Evolutionary conservation across 164 flowering plant species (phyloP), one percentile per base, ranked within the genome.

Genomic region (Tetracentron sinense): DNA sequence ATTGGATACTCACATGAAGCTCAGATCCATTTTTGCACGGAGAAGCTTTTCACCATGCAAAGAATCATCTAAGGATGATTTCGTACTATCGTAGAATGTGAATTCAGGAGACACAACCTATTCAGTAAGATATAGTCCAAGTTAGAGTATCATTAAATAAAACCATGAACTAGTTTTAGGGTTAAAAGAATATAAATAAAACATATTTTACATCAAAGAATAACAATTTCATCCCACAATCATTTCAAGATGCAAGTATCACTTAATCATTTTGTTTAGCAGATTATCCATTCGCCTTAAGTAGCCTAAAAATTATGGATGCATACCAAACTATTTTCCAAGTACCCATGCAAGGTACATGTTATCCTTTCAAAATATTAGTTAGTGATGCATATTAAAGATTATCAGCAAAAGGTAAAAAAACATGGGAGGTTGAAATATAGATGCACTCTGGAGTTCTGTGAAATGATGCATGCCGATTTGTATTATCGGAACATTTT

Each of bases 41-140:
- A 95, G 86, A 70, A 95, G 88, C 80, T 89, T 89, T 76, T 95
- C 99, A 58, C 86, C 84, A 75, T 77, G 78, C 25, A 81, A 61
- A 14, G 82, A 80, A 76, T 92, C 91, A 79, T 85, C 89, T 26
- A 84, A 62, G 59, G 82, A 83, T 28, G 85, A 83, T 70, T 88
- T 95, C 21, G 94, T 78, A 54, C 87, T 86, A 69, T 95, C 99
- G 75, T 79, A 95, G 76, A 95, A 95, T 46, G 97, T 95, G 60
- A 95, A 83, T 71, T 92, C 97, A 28, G 97, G 89, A 74, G 96
- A 86, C 58, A 95, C 84, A 63, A 90, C 90, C 99, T 95, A 68
- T 17, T 42, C 55, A 60, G 26, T 3, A 46, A 21, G 20, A 68
- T 17, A 55, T 52, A 28, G 56, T 19, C 38, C 42, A 46, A n/a